Evolutionary conservation across 345 rosid species (phyloP).

Genomic region (Gossypium thurberi): DNA sequence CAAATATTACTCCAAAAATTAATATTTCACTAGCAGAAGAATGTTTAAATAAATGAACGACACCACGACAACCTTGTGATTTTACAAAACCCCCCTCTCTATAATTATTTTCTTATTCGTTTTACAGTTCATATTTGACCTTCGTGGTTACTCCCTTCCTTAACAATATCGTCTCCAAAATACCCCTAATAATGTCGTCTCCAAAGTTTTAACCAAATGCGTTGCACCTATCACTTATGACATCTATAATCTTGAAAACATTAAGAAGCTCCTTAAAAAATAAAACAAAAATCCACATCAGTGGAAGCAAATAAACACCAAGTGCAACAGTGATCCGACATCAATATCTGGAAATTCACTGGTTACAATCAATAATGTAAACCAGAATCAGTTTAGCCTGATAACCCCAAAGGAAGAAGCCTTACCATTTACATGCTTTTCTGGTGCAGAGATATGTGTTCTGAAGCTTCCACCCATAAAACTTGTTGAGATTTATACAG

Average conservation of each 20-base stretch:
- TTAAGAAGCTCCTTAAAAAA: neutral
- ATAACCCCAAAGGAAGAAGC: neutral
- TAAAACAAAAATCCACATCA: neutral
- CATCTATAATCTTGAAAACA: slow-evolving; percentile 25
- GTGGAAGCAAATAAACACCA: neutral
- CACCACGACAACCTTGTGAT: neutral
- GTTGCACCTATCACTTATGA: no score
- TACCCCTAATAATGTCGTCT: no score
- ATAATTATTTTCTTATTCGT: neutral
- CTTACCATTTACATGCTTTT: neutral
- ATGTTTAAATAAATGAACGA: neutral
- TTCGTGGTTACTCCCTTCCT: no score
- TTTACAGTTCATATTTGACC: no score
- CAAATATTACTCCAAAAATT: no score
- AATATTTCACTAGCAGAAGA: neutral
- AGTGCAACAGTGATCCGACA: neutral
- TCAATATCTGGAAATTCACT: neutral
- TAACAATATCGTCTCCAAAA: no score
- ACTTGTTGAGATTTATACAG: neutral
- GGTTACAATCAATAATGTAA: neutral
- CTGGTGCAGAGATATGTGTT: neutral
- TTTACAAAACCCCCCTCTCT: neutral
- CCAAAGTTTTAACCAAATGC: no score
- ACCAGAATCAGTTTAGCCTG: neutral
- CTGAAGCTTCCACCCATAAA: neutral